Evolutionary conservation across 2,329 filamentous ascomycete genomes (phyloP).

Genomic region (Sarocladium strictum): DNA sequence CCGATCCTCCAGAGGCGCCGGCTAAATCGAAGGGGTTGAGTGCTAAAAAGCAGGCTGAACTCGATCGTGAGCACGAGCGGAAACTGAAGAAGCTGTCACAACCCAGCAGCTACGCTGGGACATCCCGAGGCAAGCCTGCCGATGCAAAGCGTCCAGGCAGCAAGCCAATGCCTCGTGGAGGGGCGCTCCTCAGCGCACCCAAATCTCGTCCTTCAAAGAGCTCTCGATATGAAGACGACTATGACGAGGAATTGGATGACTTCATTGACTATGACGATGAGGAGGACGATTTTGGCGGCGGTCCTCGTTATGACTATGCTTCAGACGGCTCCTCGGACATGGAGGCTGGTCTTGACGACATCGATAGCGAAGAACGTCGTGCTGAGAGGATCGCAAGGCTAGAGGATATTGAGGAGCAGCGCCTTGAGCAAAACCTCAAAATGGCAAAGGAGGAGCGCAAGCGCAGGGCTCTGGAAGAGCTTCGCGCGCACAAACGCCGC

Average conservation of each 20-base stretch:
- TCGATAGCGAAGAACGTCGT: constrained; percentile 63
- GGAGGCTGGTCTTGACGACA: constrained; percentile 69
- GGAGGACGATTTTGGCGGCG: constrained; percentile 33
- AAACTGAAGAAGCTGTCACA: constrained; percentile 55
- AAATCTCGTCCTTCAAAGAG: constrained; percentile 23
- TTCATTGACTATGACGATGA: constrained; percentile 58
- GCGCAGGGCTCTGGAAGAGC: constrained; percentile 32
- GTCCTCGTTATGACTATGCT: constrained; percentile 46
- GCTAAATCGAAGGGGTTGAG: constrained; percentile 14
- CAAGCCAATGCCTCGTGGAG: constrained; percentile 28
- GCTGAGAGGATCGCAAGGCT: constrained; percentile 57
- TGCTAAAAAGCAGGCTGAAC: constrained; percentile 12
- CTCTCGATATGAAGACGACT: constrained; percentile 49
- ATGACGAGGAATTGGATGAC: constrained; percentile 57
- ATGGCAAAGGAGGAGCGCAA: constrained; percentile 55
- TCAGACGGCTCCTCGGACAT: constrained; percentile 69
- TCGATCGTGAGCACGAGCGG: constrained; percentile 38
- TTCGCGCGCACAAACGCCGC: constrained; percentile 23
- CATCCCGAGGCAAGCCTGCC: constrained; percentile 51
- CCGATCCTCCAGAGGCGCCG: background rate
- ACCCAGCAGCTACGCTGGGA: constrained; percentile 61
- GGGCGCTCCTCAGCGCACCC: constrained; percentile 32
- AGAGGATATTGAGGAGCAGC: constrained; percentile 62
- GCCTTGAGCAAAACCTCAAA: constrained; percentile 55
- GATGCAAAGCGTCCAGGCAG: constrained; percentile 19